These are phyloP conservation scores for Monilinia laxa DNA, from an alignment of 2,329 filamentous ascomycete species.

Conservation along the genomic window DNA sequence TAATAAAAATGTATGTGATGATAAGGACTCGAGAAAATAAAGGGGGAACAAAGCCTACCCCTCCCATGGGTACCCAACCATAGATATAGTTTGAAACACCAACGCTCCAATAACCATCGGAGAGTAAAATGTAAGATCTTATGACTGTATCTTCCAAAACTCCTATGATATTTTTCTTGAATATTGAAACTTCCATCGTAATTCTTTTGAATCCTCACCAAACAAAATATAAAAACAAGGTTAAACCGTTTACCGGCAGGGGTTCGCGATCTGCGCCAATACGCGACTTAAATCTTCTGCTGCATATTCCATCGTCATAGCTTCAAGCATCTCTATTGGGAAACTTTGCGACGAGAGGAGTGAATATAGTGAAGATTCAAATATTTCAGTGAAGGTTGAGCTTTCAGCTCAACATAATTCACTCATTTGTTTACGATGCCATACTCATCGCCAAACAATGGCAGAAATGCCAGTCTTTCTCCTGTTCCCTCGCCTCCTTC, in stretches of 20 bases:
- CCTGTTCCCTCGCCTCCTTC: constrained; percentile 25
- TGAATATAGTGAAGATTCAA: constrained; percentile 17
- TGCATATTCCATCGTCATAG: no score
- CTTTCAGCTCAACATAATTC: constrained; percentile 17
- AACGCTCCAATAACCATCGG: neutral
- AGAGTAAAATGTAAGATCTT: neutral
- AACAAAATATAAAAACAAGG: neutral
- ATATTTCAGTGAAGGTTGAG: constrained; percentile 17
- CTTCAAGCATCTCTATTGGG: neutral
- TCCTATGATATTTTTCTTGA: neutral
- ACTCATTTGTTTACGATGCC: constrained; percentile 22
- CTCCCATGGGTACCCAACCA: neutral
- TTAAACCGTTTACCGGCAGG: constrained; percentile 9
- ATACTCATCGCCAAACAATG: constrained; percentile 22
- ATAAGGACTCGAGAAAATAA: neutral
- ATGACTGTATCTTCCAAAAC: neutral
- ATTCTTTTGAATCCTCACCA: neutral
- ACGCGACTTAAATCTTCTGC: constrained; percentile 6
- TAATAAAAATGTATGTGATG: neutral
- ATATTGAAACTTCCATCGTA: neutral
- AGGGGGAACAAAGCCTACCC: constrained; percentile 1
- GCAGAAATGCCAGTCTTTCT: constrained; percentile 25
- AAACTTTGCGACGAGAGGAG: neutral
- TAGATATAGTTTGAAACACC: constrained; percentile 13
- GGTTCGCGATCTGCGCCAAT: constrained; percentile 9